Evolutionary conservation across 148 eudicot genomes (phyloP), one percentile per base, ranked within the genome.

Genomic region (Simmondsia chinensis): DNA sequence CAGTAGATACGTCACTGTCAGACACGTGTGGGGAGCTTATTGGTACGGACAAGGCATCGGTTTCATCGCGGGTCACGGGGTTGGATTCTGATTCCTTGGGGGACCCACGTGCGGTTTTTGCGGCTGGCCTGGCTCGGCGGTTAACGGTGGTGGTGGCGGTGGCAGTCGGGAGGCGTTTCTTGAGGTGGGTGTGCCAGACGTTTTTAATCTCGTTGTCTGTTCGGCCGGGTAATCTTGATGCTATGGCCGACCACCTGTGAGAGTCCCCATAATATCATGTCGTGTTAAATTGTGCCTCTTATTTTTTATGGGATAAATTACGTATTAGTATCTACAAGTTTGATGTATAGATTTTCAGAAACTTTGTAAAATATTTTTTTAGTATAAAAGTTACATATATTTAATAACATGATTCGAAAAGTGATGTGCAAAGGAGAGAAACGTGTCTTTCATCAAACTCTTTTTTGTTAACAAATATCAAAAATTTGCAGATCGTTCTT

Each of bases 161-260:
- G 38, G 33, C 7, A 7, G 40, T 20, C 39, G 21, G 43, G 9
- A 68, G 40, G 33, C 79, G 65, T 61, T 84, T 84, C 54, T 77
- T 84, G 24, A 80, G 61, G 44, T 80, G 79, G 19, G 94, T 79
- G 43, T 83, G 78, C 94, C 87, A 83, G 6, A 83, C 82, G 27
- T 83, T 83, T 38, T 83, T 83, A 12, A 83, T 83, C 25, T 83
- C 94, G 41, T 83, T 83, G 57, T 83, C 94, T 0, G 94, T 83
- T 7, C 94, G 47, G 5, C 94, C 94, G 0, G 94, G 84, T 20
- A 83, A 50, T 30, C 47, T 77, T 11, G 82, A 79, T 33, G 95
- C 95, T 26, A 84, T 84, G 0, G 72, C 68, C 16, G 95, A 80
- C 95, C 95, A 84, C 64, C 95, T 84, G 41, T 23, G 36, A 36